Evolutionary conservation across 2,329 filamentous ascomycete genomes (phyloP).

Genomic region (Colletotrichum sansevieriae): DNA sequence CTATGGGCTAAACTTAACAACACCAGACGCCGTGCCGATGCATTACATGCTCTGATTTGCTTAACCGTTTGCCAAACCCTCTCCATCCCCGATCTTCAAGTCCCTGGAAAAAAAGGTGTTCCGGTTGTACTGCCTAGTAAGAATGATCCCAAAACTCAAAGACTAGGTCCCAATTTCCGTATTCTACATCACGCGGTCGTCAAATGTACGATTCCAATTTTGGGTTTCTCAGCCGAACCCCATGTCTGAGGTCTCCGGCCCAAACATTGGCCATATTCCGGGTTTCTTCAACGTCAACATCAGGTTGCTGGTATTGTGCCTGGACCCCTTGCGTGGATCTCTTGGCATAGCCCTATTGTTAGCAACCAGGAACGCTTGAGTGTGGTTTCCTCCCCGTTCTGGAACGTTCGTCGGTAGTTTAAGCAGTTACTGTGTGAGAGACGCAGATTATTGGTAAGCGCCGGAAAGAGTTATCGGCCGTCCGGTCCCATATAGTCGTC

Average conservation of each 20-base stretch:
- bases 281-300: constrained; percentile 13
- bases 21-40: constrained; percentile 40
- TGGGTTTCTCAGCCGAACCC: constrained; percentile 23
- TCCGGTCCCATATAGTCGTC: constrained; percentile 25
- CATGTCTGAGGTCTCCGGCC: constrained; percentile 23
- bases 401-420: constrained; percentile 37
- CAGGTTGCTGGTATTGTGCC: constrained; percentile 22
- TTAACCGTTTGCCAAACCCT: constrained; percentile 29
- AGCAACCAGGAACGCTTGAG: constrained; percentile 29
- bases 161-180: constrained; percentile 19
- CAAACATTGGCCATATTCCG: constrained; percentile 16
- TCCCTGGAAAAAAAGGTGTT: constrained; percentile 11
- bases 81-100: background rate
- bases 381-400: constrained; percentile 34
- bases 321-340: constrained; percentile 19
- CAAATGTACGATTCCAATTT: constrained; percentile 26
- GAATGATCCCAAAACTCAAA: constrained; percentile 25
- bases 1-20: constrained; percentile 43
- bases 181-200: constrained; percentile 5
- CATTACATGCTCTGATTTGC: constrained; percentile 36
- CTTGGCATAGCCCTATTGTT: constrained; percentile 37
- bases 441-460: constrained; percentile 17
- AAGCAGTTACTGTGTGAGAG: constrained; percentile 18
- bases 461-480: constrained; percentile 30
- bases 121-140: constrained; percentile 27